Percentiles rank a stretch among this genome's conserved stretches.
These are phyloP conservation scores for Litchi chinensis DNA, from an alignment of 345 rosid species.

Conservation along the genomic window DNA sequence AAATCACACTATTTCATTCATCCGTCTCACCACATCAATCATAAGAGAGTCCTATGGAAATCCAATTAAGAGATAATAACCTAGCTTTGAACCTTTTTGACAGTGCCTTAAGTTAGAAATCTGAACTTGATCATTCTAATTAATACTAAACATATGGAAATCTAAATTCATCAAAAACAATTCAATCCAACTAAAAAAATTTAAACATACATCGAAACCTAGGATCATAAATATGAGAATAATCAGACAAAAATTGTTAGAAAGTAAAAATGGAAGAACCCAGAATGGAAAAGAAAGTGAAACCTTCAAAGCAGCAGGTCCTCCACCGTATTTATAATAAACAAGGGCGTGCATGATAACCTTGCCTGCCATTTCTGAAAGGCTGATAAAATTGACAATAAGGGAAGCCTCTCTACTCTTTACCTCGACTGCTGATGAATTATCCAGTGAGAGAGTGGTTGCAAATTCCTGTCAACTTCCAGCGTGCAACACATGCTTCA, in stretches of 20 bases:
- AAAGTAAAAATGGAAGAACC: background rate
- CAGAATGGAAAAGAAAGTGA: background rate
- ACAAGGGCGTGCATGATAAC: slow-evolving; percentile 42
- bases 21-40: too few species aligned
- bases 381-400: too few species aligned
- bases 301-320: slow-evolving; percentile 51
- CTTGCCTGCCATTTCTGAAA: slow-evolving; percentile 37
- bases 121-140: background rate
- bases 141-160: too few species aligned
- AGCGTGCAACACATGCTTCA: background rate
- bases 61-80: too few species aligned
- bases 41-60: too few species aligned
- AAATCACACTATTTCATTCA: too few species aligned
- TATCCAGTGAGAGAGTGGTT: background rate
- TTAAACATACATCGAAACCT: background rate
- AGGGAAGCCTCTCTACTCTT: too few species aligned
- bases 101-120: background rate
- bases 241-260: background rate
- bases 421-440: background rate
- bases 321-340: slow-evolving; percentile 47
- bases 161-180: too few species aligned
- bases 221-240: background rate
- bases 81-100: background rate
- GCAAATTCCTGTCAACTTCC: background rate
- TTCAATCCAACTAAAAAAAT: background rate